Percentiles rank a stretch among this genome's conserved stretches.
Conservation (phyloP, 257 asterid species). For the Solanum medicagineum region DNA sequence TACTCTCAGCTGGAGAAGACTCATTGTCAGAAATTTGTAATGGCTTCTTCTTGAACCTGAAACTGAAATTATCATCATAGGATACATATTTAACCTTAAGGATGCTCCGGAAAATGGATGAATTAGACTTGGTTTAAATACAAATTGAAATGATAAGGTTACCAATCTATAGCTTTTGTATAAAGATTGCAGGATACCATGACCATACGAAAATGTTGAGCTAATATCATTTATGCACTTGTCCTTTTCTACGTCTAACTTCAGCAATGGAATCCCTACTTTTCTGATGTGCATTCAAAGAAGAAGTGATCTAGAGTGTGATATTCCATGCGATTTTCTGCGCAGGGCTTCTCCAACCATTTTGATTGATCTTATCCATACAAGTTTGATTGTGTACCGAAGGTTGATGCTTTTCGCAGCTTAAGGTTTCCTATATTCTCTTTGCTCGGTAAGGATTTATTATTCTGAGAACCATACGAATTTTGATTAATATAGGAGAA, state of each 20-base stretch:
- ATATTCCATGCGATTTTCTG: background rate
- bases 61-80: background rate
- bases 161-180: background rate
- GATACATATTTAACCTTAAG: background rate
- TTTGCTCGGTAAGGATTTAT: background rate
- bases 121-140: background rate
- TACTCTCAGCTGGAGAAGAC: too few relatives aligned
- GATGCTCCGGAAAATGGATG: background rate
- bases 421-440: background rate
- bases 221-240: background rate
- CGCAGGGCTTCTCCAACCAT: background rate
- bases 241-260: background rate
- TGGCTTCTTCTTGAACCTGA: background rate
- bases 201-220: background rate
- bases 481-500: background rate
- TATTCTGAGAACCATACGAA: background rate
- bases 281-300: background rate
- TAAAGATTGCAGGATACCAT: background rate
- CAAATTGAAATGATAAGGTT: background rate
- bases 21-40: background rate
- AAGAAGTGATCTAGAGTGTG: background rate
- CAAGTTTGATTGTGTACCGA: background rate
- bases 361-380: background rate
- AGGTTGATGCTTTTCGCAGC: background rate
- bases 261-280: background rate